Evolutionary conservation across 225 moss, liverwort and hornwort genomes (phyloP), one percentile per base, ranked within the genome.

Genomic region (Takakia lepidozioides): DNA sequence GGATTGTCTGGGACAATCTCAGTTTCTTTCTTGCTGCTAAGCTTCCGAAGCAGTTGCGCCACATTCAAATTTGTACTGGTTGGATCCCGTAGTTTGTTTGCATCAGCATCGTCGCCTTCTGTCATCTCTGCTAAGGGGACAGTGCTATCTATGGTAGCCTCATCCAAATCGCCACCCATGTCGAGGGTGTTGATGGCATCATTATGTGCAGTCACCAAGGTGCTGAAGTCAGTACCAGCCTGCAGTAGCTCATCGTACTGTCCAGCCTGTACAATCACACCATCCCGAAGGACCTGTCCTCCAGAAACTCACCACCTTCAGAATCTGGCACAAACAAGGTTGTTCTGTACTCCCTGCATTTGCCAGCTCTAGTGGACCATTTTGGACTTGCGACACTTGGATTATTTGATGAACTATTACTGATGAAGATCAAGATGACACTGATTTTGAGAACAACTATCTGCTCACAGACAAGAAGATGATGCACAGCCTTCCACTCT

Each of bases 261-360:
- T 8, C 88, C 85, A 30, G 79, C 68, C 63, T 88, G 79, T 39
- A 82, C 76, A 19, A 88, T 85, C 29, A 52, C 71, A 14, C 85
- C 79, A 18, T 72, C 64, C 2, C 67, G 63, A 42, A 88, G 66
- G 16, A 82, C 88, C 88, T 70, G 50, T 10, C 20, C n/a, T n/a
- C n/a, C n/a, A n/a, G n/a, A n/a, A n/a, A n/a, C n/a, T n/a, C n/a
- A n/a, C n/a, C n/a, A n/a, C n/a, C n/a, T n/a, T n/a, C n/a, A n/a
- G n/a, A n/a, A n/a, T n/a, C n/a, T n/a, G n/a, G n/a, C n/a, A n/a
- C n/a, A n/a, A n/a, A n/a, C n/a, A n/a, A n/a, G n/a, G n/a, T n/a
- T n/a, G n/a, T n/a, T n/a, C n/a, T n/a, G n/a, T n/a, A n/a, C n/a
- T n/a, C n/a, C n/a, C n/a, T n/a, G n/a, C n/a, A n/a, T n/a, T n/a